Percentiles rank a stretch among this genome's conserved stretches.
phyloP scores from a whole-genome alignment of 139 green algal species.

The Auxenochlorella protothecoides region DNA sequence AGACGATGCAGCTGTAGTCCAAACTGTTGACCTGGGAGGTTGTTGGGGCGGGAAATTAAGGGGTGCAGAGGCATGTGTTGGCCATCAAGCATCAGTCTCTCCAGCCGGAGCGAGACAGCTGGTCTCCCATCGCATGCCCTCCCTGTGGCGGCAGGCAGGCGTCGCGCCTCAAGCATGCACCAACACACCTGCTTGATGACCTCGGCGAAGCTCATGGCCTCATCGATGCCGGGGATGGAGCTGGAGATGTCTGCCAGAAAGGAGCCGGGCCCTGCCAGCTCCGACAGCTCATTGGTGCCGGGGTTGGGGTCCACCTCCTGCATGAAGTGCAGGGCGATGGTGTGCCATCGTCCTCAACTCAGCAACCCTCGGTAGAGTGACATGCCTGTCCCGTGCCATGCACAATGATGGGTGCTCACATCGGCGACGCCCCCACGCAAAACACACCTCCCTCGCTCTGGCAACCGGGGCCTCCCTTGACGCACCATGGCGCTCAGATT shows the following conservation, averaged over 20 bases:
- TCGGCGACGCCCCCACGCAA: not conserved
- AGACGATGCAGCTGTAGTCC: constrained; percentile 91
- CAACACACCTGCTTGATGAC: constrained; percentile 83
- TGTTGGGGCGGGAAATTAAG: too few species aligned
- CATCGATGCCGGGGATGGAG: constrained; percentile 92
- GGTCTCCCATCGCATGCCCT: too few species aligned
- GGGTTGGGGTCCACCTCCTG: constrained; percentile 91
- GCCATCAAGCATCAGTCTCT: too few species aligned
- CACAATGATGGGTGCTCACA: not conserved
- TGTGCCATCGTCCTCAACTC: too few species aligned
- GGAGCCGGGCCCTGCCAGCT: constrained; percentile 15
- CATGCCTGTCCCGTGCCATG: too few species aligned
- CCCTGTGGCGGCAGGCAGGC: too few species aligned
- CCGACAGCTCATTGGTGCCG: constrained; percentile 56
- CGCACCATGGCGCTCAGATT: constrained; percentile 94
- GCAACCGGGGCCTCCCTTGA: too few species aligned
- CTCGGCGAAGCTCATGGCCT: constrained; percentile 96
- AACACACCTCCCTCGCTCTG: not conserved
- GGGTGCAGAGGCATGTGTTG: too few species aligned
- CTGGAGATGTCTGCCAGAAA: constrained; percentile 78
- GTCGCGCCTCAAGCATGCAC: not conserved
- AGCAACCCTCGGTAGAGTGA: too few species aligned
- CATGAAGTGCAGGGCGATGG: not conserved
- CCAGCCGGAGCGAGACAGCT: too few species aligned
- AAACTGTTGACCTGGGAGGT: constrained; percentile 74